Conservation (phyloP, 352 stramenopile species). For the Thraustochytrium striatum region DNA sequence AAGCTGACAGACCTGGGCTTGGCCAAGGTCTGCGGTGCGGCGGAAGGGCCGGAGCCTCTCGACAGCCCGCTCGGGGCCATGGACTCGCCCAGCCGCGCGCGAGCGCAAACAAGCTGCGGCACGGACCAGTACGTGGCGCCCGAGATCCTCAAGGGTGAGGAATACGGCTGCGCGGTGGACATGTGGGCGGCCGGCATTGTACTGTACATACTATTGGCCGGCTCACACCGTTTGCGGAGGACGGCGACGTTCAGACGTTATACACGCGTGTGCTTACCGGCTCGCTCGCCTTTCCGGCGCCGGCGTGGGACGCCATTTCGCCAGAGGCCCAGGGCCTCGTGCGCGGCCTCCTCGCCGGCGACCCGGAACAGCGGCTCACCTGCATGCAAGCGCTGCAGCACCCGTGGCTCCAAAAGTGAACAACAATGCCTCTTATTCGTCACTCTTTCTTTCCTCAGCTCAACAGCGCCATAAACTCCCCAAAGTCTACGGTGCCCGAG, state of each 20-base stretch:
- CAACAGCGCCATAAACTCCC: conserved; percentile 23
- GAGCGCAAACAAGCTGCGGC: conserved; percentile 77
- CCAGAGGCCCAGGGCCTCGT: conserved; percentile 18
- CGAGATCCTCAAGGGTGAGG: conserved; percentile 62
- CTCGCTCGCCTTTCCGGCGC: background rate
- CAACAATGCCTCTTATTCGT: background rate
- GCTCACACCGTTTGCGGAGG: conserved; percentile 54
- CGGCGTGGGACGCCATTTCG: background rate
- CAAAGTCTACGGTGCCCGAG: conserved; percentile 30
- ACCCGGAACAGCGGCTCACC: background rate
- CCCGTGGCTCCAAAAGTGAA: conserved; percentile 20
- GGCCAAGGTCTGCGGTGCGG: conserved; percentile 61
- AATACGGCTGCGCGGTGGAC: conserved; percentile 61
- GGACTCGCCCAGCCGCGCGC: too few species aligned
- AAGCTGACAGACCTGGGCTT: conserved; percentile 86
- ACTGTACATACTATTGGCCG: conserved; percentile 38
- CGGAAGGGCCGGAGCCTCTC: too few species aligned
- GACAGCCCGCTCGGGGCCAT: too few species aligned
- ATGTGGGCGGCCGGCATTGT: conserved; percentile 45
- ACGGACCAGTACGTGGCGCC: conserved; percentile 72
- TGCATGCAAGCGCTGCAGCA: background rate
- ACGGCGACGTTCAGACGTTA: conserved; percentile 8
- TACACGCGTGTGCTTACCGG: conserved; percentile 1
- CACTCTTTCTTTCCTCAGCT: too few species aligned
- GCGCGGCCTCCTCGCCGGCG: background rate